These are phyloP conservation scores for Candida orba DNA, from an alignment of 805 yeast genomes.

Conservation along the genomic window DNA sequence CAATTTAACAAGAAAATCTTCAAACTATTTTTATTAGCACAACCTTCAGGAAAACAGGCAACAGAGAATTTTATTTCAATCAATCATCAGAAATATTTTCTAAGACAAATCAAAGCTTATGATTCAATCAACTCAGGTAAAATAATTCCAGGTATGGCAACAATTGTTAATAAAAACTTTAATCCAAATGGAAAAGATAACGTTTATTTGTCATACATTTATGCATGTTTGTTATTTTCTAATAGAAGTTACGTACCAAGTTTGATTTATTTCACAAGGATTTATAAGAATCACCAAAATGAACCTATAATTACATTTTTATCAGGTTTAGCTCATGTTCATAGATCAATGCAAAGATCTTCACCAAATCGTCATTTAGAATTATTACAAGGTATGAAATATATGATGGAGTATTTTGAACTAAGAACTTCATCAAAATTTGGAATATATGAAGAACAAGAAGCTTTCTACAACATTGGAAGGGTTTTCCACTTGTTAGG, in stretches of 20 bases:
- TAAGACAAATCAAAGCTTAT: constrained; percentile 84
- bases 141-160: constrained; percentile 72
- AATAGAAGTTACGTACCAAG: constrained; percentile 81
- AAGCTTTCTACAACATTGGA: constrained; percentile 76
- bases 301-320: constrained; percentile 77
- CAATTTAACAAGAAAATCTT: constrained; percentile 71
- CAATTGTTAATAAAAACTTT: constrained; percentile 48
- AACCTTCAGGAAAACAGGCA: constrained; percentile 53
- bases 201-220: constrained; percentile 69
- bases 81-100: constrained; percentile 82
- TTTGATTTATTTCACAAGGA: constrained; percentile 65
- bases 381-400: constrained; percentile 79
- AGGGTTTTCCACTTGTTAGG: constrained; percentile 82
- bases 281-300: constrained; percentile 55
- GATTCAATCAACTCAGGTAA: constrained; percentile 57
- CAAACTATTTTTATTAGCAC: constrained; percentile 59
- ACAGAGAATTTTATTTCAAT: constrained; percentile 61
- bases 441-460: constrained; percentile 51
- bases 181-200: constrained; percentile 38
- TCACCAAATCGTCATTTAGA: constrained; percentile 83
- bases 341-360: constrained; percentile 86
- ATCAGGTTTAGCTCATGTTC: constrained; percentile 75
- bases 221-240: constrained; percentile 73
- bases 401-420: constrained; percentile 61
- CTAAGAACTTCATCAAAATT: constrained; percentile 34